Base-by-base conservation (phyloP, 2,329 filamentous ascomycete genomes). In the Tolypocladium nubicola region DNA sequence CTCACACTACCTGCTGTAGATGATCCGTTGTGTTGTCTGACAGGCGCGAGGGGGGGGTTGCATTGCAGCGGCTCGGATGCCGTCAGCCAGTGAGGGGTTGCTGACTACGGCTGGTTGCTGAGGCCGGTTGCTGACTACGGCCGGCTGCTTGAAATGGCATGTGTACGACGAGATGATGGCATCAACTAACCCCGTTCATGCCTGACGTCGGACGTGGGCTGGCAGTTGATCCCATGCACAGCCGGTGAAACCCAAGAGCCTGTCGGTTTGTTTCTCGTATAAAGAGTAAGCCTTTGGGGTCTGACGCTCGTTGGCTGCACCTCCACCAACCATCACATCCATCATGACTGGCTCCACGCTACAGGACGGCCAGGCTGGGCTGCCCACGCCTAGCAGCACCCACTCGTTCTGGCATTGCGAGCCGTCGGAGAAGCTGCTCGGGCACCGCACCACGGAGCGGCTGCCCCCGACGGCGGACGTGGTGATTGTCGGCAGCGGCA, bases 341-440 rank as follows among this genome's bases (percentile, higher is more conserved):
- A 50, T 14, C 55, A 75, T 75, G 72, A 67, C 71, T 3, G 64
- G 63, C 56, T 58, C 61, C 4, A 64, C 61, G 21, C 58, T 70
- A 8, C 64, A 62, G 35, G 63, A 70, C 16, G 68, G 68, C 55
- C 76, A 79, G 62, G 72, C 81, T 1, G 79, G 76, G 53, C 76
- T 90, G 23, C 88, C 88, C 3, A 82, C 81, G 3, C 71, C 76
- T 3, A 75, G 80, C 43, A 82, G 85, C 45, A 86, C 84, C 4
- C 67, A 71, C 33, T 88, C 88, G 0, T 91, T 88, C 75, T 93
- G 89, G 89, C 87, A 88, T 66, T 79, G 76, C 55, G 78, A 87
- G 59, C 87, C 86, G 0, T 88, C 86, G 4, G 66, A 78, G 55
- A 76, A 78, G 58, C 78, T 93, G 6, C 71, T 84, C 0, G 84